These are phyloP conservation scores for Magnolia officinalis DNA, from an alignment of 164 flowering plant genomes.

Conservation along the genomic window DNA sequence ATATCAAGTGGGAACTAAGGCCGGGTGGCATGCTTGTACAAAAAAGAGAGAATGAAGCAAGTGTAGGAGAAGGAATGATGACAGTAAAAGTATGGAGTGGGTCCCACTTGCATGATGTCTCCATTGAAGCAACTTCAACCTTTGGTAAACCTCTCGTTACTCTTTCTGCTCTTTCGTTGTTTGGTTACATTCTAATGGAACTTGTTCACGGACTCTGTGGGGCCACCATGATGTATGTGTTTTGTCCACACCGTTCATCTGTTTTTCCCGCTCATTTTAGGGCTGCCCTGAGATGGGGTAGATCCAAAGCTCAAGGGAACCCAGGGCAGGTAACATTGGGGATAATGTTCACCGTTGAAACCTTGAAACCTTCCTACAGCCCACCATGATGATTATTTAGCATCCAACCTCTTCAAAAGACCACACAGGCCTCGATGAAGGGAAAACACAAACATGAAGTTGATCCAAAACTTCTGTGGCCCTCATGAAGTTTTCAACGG, in stretches of 20 bases:
- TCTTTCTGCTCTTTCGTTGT: not conserved
- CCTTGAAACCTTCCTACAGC: too few relatives aligned
- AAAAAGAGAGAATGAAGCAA: conserved; percentile 49
- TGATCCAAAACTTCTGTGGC: too few relatives aligned
- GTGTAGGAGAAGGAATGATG: conserved; percentile 43
- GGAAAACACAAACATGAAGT: too few relatives aligned
- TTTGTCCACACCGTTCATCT: not conserved
- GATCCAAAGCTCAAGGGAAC: not conserved
- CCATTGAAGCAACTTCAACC: conserved; percentile 73
- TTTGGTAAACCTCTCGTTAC: conserved; percentile 48
- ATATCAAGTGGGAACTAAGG: conserved; percentile 77
- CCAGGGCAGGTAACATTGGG: too few relatives aligned
- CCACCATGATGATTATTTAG: too few relatives aligned
- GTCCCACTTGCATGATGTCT: conserved; percentile 60
- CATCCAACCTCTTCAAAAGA: too few relatives aligned
- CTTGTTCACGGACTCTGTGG: not conserved
- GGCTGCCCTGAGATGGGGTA: not conserved
- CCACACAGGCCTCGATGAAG: too few relatives aligned
- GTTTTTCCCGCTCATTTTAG: not conserved
- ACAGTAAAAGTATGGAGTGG: conserved; percentile 58
- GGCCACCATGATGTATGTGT: not conserved
- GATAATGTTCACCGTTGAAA: too few relatives aligned
- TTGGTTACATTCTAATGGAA: not conserved
- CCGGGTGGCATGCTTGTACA: conserved; percentile 97
- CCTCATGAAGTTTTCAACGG: too few relatives aligned